Percentiles rank a stretch among this genome's conserved stretches.
Conservation (phyloP, 1,284 basidiomycete species). For the Heterobasidion annosum region DNA sequence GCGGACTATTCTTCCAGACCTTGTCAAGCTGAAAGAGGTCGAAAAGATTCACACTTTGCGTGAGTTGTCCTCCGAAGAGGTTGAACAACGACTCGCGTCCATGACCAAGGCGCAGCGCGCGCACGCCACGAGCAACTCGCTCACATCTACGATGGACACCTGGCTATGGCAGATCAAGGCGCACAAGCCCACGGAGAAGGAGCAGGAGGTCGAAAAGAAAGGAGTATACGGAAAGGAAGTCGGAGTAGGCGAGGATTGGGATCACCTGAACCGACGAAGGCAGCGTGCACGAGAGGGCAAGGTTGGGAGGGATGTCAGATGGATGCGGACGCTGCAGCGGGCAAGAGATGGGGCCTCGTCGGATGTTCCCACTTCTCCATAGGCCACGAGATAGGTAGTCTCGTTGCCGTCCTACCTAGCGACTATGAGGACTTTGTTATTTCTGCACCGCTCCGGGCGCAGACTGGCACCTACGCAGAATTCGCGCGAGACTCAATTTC, state of each 20-base stretch:
- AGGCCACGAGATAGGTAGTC: neutral
- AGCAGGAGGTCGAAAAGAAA: neutral
- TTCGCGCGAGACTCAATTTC: too few relatives aligned
- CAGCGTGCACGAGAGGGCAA: slow-evolving; percentile 26
- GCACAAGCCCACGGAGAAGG: neutral
- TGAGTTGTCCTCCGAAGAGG: slow-evolving; percentile 19
- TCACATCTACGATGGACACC: slow-evolving; percentile 15
- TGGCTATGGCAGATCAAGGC: slow-evolving; percentile 30
- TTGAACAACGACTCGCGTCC: slow-evolving; percentile 17
- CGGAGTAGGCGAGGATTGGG: slow-evolving; percentile 43
- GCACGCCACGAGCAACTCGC: slow-evolving; percentile 11
- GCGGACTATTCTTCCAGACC: slow-evolving; percentile 35
- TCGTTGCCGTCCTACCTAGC: too few relatives aligned
- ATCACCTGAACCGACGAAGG: slow-evolving; percentile 47
- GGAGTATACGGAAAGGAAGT: slow-evolving; percentile 29
- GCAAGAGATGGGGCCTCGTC: slow-evolving; percentile 7
- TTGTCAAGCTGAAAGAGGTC: slow-evolving; percentile 32
- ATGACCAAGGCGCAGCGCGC: slow-evolving; percentile 20
- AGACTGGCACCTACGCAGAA: too few relatives aligned
- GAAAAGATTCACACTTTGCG: slow-evolving; percentile 32
- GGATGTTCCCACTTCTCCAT: neutral
- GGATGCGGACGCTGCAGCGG: slow-evolving; percentile 17
- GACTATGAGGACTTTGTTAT: neutral
- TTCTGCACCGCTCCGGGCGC: neutral
- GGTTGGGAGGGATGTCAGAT: slow-evolving; percentile 22